Evolutionary conservation across 2,329 filamentous ascomycete species (phyloP), one percentile per base, ranked within the genome.

Genomic region (Verticillium zaregamsianum): DNA sequence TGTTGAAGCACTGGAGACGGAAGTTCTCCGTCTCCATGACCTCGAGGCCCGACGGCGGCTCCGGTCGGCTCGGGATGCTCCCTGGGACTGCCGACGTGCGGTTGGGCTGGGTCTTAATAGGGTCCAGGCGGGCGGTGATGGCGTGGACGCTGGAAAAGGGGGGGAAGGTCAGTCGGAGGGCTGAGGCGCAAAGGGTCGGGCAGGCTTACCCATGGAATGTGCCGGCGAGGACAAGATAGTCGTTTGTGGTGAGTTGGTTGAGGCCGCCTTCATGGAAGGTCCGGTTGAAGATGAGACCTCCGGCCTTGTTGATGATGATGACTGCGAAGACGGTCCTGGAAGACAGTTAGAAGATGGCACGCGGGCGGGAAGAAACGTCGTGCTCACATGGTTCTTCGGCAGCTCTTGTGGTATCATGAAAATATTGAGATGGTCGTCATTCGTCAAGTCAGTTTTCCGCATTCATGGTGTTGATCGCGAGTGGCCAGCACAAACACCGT

Each of bases 221-320:
- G 62, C 95, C 95, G 7, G 95, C 95, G 32, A 99, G 87, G 68
- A 98, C 94, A 35, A 99, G 90, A 73, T 96, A 96, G 82, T 99
- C 95, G 75, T 99, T 99, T 68, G 92, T 94, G 68, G 87, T 91
- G 69, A 99, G 88, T 74, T 94, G 92, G 75, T 91, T 91, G 63
- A 99, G 85, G 55, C 86, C 91, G 64, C 87, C 90, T 54, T 94
- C 87, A 70, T 93, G 89, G 76, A 99, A 98, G 72, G 92, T 91
- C 69, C 93, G 92, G 78, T 98, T 94, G 82, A 96, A 99, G 77
- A 99, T 89, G 60, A 99, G 85, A 70, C 95, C 95, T 64, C 93
- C 95, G 66, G 95, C 93, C 84, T 99, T 99, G 83, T 97, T 98
- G 82, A 99, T 97, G 75, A 99, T 90, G 75, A 98, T 93, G 72